Evolutionary conservation across 163 green algal genomes (phyloP).

Genomic region (Prototheca cutis): DNA sequence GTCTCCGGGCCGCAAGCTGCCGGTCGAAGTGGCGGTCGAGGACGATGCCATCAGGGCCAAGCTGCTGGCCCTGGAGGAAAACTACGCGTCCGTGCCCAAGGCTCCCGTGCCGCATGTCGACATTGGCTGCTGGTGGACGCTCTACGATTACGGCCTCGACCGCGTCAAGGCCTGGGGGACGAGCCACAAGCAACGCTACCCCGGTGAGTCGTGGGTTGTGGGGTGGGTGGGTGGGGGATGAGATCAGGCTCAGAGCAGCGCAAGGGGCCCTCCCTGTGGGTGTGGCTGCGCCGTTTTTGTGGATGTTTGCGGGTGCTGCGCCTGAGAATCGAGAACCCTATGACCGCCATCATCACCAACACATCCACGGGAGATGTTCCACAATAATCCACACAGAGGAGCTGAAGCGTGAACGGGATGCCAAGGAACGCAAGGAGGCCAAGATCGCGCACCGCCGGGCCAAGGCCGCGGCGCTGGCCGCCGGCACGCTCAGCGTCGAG

Average conservation of each 20-base stretch:
- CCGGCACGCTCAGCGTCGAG: neutral
- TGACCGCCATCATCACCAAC: too few species aligned
- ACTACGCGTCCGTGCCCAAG: constrained; percentile 54
- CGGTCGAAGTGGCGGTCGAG: constrained; percentile 42
- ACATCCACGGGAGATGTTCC: neutral
- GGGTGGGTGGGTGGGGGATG: too few species aligned
- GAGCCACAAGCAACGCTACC: constrained; percentile 68
- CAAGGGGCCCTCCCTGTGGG: too few species aligned
- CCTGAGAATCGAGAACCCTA: too few species aligned
- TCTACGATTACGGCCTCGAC: constrained; percentile 89
- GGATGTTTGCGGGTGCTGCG: too few species aligned
- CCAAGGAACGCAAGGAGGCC: constrained; percentile 21
- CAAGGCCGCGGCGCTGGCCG: constrained; percentile 12
- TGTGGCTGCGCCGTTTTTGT: too few species aligned
- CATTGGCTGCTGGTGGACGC: constrained; percentile 83
- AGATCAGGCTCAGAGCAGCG: too few species aligned
- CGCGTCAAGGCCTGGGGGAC: constrained; percentile 54
- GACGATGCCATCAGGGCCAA: constrained; percentile 20
- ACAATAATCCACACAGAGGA: constrained; percentile 27
- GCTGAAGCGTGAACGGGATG: constrained; percentile 27
- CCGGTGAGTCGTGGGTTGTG: constrained; percentile 23
- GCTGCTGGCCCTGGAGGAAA: constrained; percentile 50
- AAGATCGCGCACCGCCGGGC: constrained; percentile 16
- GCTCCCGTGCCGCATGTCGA: constrained; percentile 54
- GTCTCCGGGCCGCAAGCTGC: constrained; percentile 66